A percentile compares a stretch with the other conserved stretches of the same genome.
phyloP scores from a whole-genome alignment of 192 early-diverging fungal genomes.

The Rhizophagus sp. region DNA sequence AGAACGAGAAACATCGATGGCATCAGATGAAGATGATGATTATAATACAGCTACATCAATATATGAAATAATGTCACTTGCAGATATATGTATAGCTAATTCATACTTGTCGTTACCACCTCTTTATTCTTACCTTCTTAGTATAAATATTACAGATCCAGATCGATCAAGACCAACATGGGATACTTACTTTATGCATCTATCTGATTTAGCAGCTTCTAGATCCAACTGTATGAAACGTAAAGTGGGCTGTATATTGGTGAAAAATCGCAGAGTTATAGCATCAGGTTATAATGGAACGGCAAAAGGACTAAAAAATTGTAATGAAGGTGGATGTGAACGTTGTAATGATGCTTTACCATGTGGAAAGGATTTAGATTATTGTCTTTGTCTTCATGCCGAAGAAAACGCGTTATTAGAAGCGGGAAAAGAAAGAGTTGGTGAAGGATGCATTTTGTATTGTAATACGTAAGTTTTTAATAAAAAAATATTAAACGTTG shows the following conservation, averaged over 20 bases:
- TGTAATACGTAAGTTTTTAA: conserved; percentile 79
- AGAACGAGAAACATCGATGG: not conserved
- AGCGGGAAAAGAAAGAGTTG: conserved; percentile 90
- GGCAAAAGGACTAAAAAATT: conserved; percentile 88
- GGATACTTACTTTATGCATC: conserved; percentile 98
- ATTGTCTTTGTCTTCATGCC: conserved; percentile 95
- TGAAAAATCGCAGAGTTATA: conserved; percentile 84
- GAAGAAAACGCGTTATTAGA: conserved; percentile 99
- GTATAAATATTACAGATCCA: conserved; percentile 62
- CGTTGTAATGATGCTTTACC: conserved; percentile 87
- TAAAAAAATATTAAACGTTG: not conserved
- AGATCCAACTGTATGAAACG: conserved; percentile 99
- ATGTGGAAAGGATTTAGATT: conserved; percentile 78
- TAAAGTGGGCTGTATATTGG: conserved; percentile 92
- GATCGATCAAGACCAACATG: conserved; percentile 86
- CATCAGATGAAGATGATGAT: not conserved
- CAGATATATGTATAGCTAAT: conserved; percentile 26
- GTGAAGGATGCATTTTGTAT: conserved; percentile 78
- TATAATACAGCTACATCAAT: conserved; percentile 8
- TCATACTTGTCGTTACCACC: not conserved
- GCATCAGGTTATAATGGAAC: conserved; percentile 99
- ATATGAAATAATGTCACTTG: conserved; percentile 13
- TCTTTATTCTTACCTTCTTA: conserved; percentile 34
- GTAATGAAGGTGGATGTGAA: conserved; percentile 91
- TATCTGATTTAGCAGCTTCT: conserved; percentile 88